Base-by-base conservation (phyloP, 768 basidiomycete species). In the Boletus pseudo-olivaceus region DNA sequence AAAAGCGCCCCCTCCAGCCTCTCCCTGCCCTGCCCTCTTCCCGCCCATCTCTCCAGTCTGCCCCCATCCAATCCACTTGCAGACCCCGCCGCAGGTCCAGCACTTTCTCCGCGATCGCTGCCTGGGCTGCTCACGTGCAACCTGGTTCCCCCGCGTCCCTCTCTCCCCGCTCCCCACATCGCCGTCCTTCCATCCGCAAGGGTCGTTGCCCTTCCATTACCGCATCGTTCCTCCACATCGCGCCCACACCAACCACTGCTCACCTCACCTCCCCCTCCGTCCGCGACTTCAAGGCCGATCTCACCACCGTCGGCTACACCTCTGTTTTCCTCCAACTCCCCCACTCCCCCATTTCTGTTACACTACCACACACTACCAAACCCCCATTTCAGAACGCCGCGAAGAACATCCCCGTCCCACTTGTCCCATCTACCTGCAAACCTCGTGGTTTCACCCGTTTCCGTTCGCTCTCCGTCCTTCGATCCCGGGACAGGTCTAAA, bases 41-140 rank as follows among this genome's bases (percentile, higher is more conserved):
- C 4, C 30, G 29, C 9, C 38, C 26, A 10, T 46, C 20, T 9
- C 1, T 2, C 34, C 20, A 46, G 34, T 30, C 34, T 6, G 26
- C 62, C 10, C 55, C 67, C 4, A 57, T 70, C 12, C 37, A 55
- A 20, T 54, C 52, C 59, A 64, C 56, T 39, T n/a, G 29, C 12
- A 9, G n/a, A 35, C 32, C 26, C 61, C 59, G 51, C 12, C 68
- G 66, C 46, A 74, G 75, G 58, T 77, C 81, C 20, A 76, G 72
- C 49, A 77, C 81, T 2, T 75, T 75, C 58, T 71, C 78, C 2
- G 63, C 75, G 37, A 86, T 89, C 43, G 63, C 78, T 15, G 59
- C 80, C 37, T 90, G 88, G 88, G 84, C 81, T 5, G 71, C 81
- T 19, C 75, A 72, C 57, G 84, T 90, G 51, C 82, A 85, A 53